Evolutionary conservation across 2,329 filamentous ascomycete species (phyloP).

Genomic region (Metarhizium humberi): DNA sequence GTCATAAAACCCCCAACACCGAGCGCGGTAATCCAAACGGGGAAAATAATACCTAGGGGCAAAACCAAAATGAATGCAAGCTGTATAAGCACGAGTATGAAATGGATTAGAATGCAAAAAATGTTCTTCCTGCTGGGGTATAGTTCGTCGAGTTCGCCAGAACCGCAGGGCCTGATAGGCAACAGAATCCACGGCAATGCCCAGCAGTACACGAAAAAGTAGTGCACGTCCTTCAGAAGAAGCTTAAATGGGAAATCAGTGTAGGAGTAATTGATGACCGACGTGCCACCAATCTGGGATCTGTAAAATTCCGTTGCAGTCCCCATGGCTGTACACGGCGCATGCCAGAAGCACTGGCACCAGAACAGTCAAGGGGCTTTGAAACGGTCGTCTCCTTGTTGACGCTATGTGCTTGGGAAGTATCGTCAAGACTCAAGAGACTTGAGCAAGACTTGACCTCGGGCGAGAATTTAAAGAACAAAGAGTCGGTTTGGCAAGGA

Average conservation of each 20-base stretch:
- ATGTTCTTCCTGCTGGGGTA: constrained; percentile 48
- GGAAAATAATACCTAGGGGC: constrained; percentile 37
- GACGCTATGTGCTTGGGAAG: neutral
- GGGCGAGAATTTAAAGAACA: neutral
- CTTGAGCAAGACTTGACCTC: neutral
- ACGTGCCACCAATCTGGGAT: constrained; percentile 47
- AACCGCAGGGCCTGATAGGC: constrained; percentile 43
- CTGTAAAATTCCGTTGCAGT: constrained; percentile 41
- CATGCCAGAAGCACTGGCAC: too few species aligned
- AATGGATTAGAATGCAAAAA: constrained; percentile 47
- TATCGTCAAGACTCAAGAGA: neutral
- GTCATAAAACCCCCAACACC: constrained; percentile 34
- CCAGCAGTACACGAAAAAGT: constrained; percentile 45
- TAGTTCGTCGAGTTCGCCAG: constrained; percentile 53
- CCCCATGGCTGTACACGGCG: neutral
- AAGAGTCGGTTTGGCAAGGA: neutral
- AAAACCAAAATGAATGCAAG: constrained; percentile 49
- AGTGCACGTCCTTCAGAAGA: constrained; percentile 42
- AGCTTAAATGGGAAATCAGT: constrained; percentile 46
- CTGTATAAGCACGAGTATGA: constrained; percentile 50
- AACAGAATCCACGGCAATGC: constrained; percentile 52
- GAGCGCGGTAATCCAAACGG: constrained; percentile 36
- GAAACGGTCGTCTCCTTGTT: too few species aligned
- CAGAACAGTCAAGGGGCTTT: too few species aligned
- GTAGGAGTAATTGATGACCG: constrained; percentile 52